Evolutionary conservation across 2,329 filamentous ascomycete genomes (phyloP).

Genomic region (Diaporthe ilicicola): DNA sequence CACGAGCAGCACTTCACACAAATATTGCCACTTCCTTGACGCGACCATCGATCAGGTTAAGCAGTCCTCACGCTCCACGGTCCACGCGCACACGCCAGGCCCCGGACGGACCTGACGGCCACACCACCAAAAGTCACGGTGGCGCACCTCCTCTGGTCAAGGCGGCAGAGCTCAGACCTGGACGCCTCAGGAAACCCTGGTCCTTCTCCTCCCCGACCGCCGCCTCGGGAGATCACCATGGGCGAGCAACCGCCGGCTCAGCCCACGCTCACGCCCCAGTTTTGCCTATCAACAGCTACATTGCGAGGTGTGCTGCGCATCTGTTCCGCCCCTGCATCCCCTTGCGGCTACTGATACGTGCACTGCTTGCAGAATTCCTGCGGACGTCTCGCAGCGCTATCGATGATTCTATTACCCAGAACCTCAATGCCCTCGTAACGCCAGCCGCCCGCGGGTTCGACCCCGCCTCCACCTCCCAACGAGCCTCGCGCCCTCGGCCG

Average conservation of each 20-base stretch:
- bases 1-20: no score
- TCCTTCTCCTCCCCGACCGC: conserved; percentile 5
- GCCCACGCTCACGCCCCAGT: conserved; percentile 73
- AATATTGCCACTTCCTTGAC: neutral
- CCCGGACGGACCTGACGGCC: conserved; percentile 33
- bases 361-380: conserved; percentile 78
- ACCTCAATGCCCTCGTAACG: conserved; percentile 87
- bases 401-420: conserved; percentile 93
- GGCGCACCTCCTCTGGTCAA: conserved; percentile 60
- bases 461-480: conserved; percentile 76
- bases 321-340: neutral
- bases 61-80: neutral
- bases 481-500: conserved; percentile 59
- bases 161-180: conserved; percentile 47
- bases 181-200: conserved; percentile 44
- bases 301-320: conserved; percentile 66
- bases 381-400: conserved; percentile 83
- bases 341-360: neutral
- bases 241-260: conserved; percentile 51
- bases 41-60: neutral
- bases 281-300: conserved; percentile 77
- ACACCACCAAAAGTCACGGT: conserved; percentile 45
- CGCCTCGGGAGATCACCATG: conserved; percentile 49
- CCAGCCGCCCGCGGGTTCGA: conserved; percentile 80
- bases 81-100: conserved; percentile 45